Evolutionary conservation across 2,329 filamentous ascomycete species (phyloP), one percentile per base, ranked within the genome.

Genomic region (Verticillium klebahnii): DNA sequence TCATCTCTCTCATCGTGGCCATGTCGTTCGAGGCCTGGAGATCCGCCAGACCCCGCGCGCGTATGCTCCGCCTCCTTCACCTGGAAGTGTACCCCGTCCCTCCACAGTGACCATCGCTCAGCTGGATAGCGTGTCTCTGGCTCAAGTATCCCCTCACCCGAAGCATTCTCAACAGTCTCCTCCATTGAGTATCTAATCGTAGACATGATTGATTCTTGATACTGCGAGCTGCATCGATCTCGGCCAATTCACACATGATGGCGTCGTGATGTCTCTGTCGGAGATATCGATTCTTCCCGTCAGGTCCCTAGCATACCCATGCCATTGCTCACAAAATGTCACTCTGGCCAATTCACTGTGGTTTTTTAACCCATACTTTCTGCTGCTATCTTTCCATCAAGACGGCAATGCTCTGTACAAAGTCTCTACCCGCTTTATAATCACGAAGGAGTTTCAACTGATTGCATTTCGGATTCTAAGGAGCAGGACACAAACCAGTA

Each of bases 261-360:
- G 61, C 54, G 29, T 58, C 31, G 14, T 39, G 15, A 64, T n/a
- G 14, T 11, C 29, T 3, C 23, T 2, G 3, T 61, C 57, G 0
- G 45, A 17, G 2, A 17, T 23, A 15, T 62, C 57, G 1, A 60
- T 29, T 37, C 40, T 61, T 61, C 15, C 63, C 56, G 15, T 52
- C 56, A 6, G 56, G 63, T n/a, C 57, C 59, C 14, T 60, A 36
- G 29, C 57, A 64, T 1, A 62, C 57, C 17, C 31, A 32, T 0
- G 54, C 29, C 29, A 29, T 29, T 29, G 29, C 29, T 29, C 5
- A 29, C 29, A 29, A 29, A 29, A 29, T 29, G 29, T 29, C 29
- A 29, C 5, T 5, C 29, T 29, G 29, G 5, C 29, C 5, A 29
- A 29, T 29, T 29, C 29, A 29, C 29, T 5, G 29, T 5, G 29